Evolutionary conservation across 75 land plant genomes (phyloP).

Genomic region (Azolla pinnata): DNA sequence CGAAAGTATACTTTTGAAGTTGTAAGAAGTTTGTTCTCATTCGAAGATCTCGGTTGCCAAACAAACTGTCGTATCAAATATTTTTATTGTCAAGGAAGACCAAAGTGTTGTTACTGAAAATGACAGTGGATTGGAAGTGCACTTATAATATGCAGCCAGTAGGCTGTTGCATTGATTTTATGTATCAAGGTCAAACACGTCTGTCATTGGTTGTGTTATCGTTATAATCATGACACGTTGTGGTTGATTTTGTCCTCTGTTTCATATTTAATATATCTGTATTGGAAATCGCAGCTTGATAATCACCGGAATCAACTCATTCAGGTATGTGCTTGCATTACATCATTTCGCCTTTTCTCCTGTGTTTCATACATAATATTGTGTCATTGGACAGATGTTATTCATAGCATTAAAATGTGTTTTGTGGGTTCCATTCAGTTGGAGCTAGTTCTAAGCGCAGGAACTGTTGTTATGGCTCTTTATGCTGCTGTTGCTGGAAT

Average conservation of each 20-base stretch:
- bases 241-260: background rate
- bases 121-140: no score
- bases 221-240: background rate
- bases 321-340: conserved; percentile 47
- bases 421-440: conserved; percentile 40
- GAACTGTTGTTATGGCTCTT: conserved; percentile 72
- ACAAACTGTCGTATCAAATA: no score
- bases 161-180: no score
- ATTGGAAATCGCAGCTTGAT: conserved; percentile 61
- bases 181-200: no score
- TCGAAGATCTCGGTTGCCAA: no score
- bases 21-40: no score
- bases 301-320: conserved; percentile 97
- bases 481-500: conserved; percentile 88
- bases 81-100: no score
- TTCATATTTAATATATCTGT: background rate
- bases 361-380: background rate
- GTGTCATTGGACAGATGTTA: background rate
- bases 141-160: no score
- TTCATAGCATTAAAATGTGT: background rate
- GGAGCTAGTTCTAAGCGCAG: conserved; percentile 84
- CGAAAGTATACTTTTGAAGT: no score
- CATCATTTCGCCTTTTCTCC: background rate
- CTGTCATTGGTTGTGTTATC: background rate
- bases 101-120: no score